Percentiles rank a stretch among this genome's conserved stretches.
phyloP scores from a whole-genome alignment of 108 stramenopile genomes.

The Aurantiochytrium sp. region DNA sequence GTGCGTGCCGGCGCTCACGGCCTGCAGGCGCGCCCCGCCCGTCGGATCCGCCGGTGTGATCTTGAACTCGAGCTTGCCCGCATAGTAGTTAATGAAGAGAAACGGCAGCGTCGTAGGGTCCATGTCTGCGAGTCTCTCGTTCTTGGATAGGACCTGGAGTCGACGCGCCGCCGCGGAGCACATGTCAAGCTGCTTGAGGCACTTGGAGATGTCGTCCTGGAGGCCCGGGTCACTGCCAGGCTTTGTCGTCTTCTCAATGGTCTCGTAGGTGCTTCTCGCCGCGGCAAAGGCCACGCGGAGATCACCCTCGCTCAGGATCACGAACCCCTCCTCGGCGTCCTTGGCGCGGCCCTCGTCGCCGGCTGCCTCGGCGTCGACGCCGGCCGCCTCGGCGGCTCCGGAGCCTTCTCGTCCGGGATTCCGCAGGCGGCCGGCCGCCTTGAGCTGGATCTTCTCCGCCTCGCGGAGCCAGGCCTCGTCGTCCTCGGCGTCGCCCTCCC shows the following conservation, averaged over 20 bases:
- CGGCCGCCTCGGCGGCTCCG: neutral
- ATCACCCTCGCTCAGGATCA: neutral
- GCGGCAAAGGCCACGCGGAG: neutral
- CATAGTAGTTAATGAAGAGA: neutral
- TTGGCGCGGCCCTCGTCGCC: neutral
- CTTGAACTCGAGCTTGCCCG: neutral
- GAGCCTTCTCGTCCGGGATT: neutral
- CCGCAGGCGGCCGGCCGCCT: neutral
- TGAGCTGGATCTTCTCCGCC: neutral
- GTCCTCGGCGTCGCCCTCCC: neutral
- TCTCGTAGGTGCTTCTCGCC: neutral
- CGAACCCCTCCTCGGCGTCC: neutral
- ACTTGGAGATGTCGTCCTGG: neutral
- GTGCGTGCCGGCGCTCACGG: neutral
- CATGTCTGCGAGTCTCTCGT: slow-evolving; percentile 23
- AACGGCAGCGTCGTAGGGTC: neutral
- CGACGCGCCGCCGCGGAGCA: neutral
- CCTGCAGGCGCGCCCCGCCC: neutral
- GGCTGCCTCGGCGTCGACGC: neutral
- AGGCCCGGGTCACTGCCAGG: neutral
- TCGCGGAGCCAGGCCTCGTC: neutral
- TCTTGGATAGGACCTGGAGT: neutral
- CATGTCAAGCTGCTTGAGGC: neutral
- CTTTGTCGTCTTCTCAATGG: neutral
- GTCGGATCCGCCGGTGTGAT: neutral